Conservation (phyloP, 2,329 filamentous ascomycete genomes). For the Fusarium clavum region DNA sequence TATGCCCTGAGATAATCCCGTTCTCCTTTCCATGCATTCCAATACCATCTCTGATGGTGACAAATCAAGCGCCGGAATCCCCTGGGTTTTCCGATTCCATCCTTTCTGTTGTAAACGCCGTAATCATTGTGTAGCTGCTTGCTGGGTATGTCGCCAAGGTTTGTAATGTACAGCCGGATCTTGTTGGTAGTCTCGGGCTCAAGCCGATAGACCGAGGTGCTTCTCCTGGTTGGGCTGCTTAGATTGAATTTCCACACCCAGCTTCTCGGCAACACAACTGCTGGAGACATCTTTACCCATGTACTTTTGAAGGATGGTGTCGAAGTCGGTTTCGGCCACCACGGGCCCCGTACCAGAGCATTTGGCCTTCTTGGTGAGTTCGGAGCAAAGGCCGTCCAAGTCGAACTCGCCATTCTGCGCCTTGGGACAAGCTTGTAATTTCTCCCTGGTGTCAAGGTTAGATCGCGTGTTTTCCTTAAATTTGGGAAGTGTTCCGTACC, state of each 20-base stretch:
- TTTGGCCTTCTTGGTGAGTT: conserved; percentile 94
- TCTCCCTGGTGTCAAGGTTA: conserved; percentile 77
- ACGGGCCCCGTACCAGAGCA: conserved; percentile 93
- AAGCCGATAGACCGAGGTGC: conserved; percentile 34
- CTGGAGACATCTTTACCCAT: conserved; percentile 59
- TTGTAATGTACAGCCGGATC: conserved; percentile 43
- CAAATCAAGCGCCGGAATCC: conserved; percentile 35
- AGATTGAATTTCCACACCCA: conserved; percentile 68
- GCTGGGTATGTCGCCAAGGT: conserved; percentile 31
- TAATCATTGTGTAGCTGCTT: conserved; percentile 42
- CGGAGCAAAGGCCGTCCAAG: conserved; percentile 90
- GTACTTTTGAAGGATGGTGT: conserved; percentile 77
- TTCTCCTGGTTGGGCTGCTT: conserved; percentile 39
- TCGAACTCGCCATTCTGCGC: conserved; percentile 94
- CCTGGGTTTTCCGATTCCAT: conserved; percentile 41
- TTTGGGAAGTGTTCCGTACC: conserved; percentile 68
- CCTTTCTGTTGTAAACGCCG: conserved; percentile 47
- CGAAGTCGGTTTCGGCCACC: conserved; percentile 89
- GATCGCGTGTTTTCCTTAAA: conserved; percentile 1
- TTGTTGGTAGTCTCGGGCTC: conserved; percentile 23
- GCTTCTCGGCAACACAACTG: conserved; percentile 55
- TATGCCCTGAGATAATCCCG: conserved; percentile 15
- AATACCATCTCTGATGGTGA: conserved; percentile 13
- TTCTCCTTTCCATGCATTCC: conserved; percentile 38
- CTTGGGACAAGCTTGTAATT: conserved; percentile 85